These are phyloP conservation scores for Trypethelium eluteriae DNA, from an alignment of 495 filamentous ascomycete genomes.

Conservation along the genomic window DNA sequence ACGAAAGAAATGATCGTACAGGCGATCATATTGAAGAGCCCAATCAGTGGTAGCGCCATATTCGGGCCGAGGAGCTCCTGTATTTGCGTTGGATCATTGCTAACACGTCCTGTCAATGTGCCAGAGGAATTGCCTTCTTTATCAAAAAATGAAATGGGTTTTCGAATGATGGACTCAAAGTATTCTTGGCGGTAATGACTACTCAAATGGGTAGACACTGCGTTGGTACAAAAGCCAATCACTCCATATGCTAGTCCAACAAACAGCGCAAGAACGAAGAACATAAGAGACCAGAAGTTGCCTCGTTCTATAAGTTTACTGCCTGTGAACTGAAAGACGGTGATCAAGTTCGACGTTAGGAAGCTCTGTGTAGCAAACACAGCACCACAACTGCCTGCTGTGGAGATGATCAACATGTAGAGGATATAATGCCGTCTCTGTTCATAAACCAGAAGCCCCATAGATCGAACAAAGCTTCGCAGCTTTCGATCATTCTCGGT, in stretches of 20 bases:
- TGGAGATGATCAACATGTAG: slow-evolving; percentile 14
- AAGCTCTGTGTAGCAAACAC: slow-evolving; percentile 32
- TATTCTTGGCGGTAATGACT: slow-evolving; percentile 51
- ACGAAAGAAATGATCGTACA: slow-evolving; percentile 46
- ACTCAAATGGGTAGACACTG: slow-evolving; percentile 28
- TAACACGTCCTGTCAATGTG: slow-evolving; percentile 45
- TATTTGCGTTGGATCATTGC: slow-evolving; percentile 53
- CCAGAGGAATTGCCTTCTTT: slow-evolving; percentile 43
- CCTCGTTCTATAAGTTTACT: slow-evolving; percentile 14
- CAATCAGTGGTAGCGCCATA: slow-evolving; percentile 45
- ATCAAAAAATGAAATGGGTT: slow-evolving; percentile 54
- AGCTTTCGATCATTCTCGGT: slow-evolving; percentile 10
- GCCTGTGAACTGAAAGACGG: slow-evolving; percentile 18
- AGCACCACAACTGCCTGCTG: slow-evolving; percentile 17
- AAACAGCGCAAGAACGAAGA: slow-evolving; percentile 40
- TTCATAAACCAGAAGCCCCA: not conserved
- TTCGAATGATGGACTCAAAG: slow-evolving; percentile 49
- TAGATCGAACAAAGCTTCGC: slow-evolving; percentile 28
- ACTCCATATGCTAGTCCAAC: slow-evolving; percentile 46
- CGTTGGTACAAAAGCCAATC: slow-evolving; percentile 40
- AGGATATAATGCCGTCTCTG: not conserved
- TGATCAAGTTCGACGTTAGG: slow-evolving; percentile 29
- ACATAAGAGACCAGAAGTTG: slow-evolving; percentile 31
- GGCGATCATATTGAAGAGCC: slow-evolving; percentile 43
- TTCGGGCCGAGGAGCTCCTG: slow-evolving; percentile 56